Conservation (phyloP, 2,329 filamentous ascomycete species). For the Grosmannia huntii region DNA sequence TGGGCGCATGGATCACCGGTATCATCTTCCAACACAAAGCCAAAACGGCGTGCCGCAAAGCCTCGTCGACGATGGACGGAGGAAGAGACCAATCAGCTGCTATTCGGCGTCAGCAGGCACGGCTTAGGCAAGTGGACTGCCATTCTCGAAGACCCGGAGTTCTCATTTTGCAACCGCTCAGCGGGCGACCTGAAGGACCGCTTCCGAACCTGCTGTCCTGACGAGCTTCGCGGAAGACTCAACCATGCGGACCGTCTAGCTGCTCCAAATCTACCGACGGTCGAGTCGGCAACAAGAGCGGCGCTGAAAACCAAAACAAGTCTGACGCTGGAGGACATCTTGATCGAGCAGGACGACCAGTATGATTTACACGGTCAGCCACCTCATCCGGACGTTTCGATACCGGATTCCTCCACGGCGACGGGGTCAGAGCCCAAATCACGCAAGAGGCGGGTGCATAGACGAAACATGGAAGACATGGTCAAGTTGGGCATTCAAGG, state of each 20-base stretch:
- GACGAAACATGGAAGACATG: slow-evolving; percentile 31
- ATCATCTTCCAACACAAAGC: slow-evolving; percentile 22
- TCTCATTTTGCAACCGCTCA: slow-evolving; percentile 46
- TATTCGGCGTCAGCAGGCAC: slow-evolving; percentile 48
- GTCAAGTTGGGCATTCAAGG: slow-evolving; percentile 43
- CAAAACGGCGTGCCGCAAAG: slow-evolving; percentile 42
- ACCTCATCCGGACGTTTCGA: background rate
- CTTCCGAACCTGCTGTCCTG: slow-evolving; percentile 52
- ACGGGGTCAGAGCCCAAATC: slow-evolving; percentile 15
- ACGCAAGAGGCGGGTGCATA: slow-evolving; percentile 26
- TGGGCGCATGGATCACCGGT: background rate
- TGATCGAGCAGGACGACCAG: slow-evolving; percentile 32
- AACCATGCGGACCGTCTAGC: slow-evolving; percentile 13
- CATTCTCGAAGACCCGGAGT: slow-evolving; percentile 48
- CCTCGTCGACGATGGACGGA: slow-evolving; percentile 52
- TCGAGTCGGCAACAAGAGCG: slow-evolving; percentile 4
- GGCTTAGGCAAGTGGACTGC: slow-evolving; percentile 54
- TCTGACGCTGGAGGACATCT: slow-evolving; percentile 40
- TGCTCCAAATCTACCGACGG: background rate
- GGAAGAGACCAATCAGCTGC: slow-evolving; percentile 48
- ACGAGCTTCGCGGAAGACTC: slow-evolving; percentile 37
- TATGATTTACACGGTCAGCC: slow-evolving; percentile 12
- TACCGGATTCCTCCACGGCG: slow-evolving; percentile 5
- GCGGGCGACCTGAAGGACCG: slow-evolving; percentile 53
- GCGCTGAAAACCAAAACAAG: slow-evolving; percentile 31